Evolutionary conservation across 1,284 basidiomycete genomes (phyloP).

Genomic region (Thecaphora frezii): DNA sequence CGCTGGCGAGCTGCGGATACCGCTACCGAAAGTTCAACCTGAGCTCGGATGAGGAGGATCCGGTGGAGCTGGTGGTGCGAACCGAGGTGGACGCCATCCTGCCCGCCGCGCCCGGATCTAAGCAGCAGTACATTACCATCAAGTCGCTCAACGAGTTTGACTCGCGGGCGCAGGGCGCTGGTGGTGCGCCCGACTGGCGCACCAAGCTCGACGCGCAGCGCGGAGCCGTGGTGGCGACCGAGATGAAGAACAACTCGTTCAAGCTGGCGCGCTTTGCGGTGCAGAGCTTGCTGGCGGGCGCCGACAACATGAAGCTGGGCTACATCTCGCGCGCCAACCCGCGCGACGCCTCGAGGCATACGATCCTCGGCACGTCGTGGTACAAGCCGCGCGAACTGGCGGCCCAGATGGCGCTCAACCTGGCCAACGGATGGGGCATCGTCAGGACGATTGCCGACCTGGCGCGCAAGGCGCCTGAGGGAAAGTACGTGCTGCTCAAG

Average conservation of each 20-base stretch:
- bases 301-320: constrained; percentile 97
- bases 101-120: constrained; percentile 31
- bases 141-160: constrained; percentile 98
- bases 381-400: constrained; percentile 94
- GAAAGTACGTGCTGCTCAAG: constrained; percentile 57
- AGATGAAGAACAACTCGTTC: constrained; percentile 99
- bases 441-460: constrained; percentile 63
- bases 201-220: constrained; percentile 92
- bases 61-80: constrained; percentile 82
- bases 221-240: constrained; percentile 95
- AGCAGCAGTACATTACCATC: constrained; percentile 67
- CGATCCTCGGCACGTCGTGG: constrained; percentile 90
- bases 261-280: constrained; percentile 98
- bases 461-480: constrained; percentile 42
- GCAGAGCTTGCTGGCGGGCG: constrained; percentile 91
- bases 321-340: constrained; percentile 88
- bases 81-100: constrained; percentile 86
- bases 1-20: constrained; percentile 92
- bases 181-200: constrained; percentile 94
- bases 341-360: constrained; percentile 90
- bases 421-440: constrained; percentile 98
- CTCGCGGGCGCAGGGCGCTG: constrained; percentile 82
- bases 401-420: constrained; percentile 88
- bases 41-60: constrained; percentile 79
- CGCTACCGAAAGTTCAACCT: constrained; percentile 95